Evolutionary conservation across 2,329 filamentous ascomycete genomes (phyloP).

Genomic region (Nigrospora sphaerica): DNA sequence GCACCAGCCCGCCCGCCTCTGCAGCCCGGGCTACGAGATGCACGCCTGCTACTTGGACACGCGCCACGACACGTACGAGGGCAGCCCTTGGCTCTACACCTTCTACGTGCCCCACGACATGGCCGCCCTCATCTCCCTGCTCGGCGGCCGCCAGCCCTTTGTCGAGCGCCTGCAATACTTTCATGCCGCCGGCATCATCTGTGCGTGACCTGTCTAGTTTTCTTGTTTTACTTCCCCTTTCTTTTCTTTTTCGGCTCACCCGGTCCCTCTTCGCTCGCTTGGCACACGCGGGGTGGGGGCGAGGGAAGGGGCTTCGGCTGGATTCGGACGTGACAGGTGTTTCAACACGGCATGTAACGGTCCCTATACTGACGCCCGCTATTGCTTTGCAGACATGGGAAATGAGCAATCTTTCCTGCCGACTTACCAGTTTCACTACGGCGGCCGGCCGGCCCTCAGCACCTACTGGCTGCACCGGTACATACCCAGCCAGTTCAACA

Average conservation of each 20-base stretch:
- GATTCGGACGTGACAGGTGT: too few relatives aligned
- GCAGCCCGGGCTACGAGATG: slow-evolving; percentile 43
- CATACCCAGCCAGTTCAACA: slow-evolving; percentile 62
- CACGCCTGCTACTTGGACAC: slow-evolving; percentile 40
- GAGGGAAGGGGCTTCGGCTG: too few relatives aligned
- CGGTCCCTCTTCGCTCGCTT: too few relatives aligned
- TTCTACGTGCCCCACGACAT: slow-evolving; percentile 50
- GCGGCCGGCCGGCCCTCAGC: slow-evolving; percentile 52
- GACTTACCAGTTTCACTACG: slow-evolving; percentile 58
- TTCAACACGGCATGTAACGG: too few relatives aligned
- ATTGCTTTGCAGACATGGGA: slow-evolving; percentile 49
- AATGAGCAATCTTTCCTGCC: slow-evolving; percentile 52
- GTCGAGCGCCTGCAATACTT: slow-evolving; percentile 56
- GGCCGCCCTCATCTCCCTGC: slow-evolving; percentile 24
- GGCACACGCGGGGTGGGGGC: too few relatives aligned
- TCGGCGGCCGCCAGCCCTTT: slow-evolving; percentile 54
- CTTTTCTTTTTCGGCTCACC: too few relatives aligned
- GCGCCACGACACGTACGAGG: slow-evolving; percentile 34
- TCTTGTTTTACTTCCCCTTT: too few relatives aligned
- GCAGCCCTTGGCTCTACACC: slow-evolving; percentile 62
- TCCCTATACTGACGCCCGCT: too few relatives aligned
- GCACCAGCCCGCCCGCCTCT: slow-evolving; percentile 60
- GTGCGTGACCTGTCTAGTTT: too few relatives aligned
- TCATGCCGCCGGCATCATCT: slow-evolving; percentile 58
- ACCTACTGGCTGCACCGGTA: slow-evolving; percentile 53